Evolutionary conservation across 495 filamentous ascomycete genomes (phyloP).

Genomic region (Monascus purpureus): DNA sequence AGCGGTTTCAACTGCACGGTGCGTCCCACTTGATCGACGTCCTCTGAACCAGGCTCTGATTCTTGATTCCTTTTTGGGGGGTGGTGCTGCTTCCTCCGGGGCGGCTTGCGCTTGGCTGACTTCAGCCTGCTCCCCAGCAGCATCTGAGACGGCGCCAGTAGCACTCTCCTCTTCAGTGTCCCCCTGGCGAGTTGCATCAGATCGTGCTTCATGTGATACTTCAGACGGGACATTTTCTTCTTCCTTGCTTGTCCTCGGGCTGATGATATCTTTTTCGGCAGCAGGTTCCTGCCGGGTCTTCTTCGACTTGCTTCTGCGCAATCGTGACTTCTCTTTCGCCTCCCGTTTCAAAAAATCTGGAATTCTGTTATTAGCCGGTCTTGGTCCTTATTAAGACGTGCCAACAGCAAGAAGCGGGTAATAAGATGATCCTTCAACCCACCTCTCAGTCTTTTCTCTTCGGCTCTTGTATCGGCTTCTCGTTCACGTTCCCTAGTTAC

Average conservation of each 20-base stretch:
- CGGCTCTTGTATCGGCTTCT: conserved; percentile 36
- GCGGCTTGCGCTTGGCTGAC: conserved; percentile 7
- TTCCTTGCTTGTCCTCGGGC: neutral
- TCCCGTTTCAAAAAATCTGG: conserved; percentile 32
- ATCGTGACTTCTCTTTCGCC: conserved; percentile 13
- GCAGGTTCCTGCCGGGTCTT: conserved; percentile 7
- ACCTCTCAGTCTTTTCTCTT: conserved; percentile 40
- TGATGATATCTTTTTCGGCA: conserved; percentile 1
- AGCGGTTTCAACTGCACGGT: conserved; percentile 2
- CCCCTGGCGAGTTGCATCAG: too few relatives aligned
- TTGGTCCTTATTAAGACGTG: too few relatives aligned
- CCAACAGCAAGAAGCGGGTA: too few relatives aligned
- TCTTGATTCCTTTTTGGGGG: conserved; percentile 20
- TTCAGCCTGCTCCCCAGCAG: conserved; percentile 11
- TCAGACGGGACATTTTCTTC: too few relatives aligned
- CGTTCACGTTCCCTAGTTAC: conserved; percentile 36
- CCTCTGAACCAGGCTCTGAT: conserved; percentile 50
- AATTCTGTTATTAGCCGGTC: conserved; percentile 24
- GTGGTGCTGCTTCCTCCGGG: conserved; percentile 5
- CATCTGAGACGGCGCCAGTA: conserved; percentile 7
- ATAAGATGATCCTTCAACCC: too few relatives aligned
- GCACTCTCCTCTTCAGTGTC: conserved; percentile 1
- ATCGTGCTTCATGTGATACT: too few relatives aligned
- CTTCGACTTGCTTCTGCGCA: conserved; percentile 19
- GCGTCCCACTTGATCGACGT: conserved; percentile 20